Conservation (phyloP, 164 flowering plant genomes). For the Amborella trichopoda region DNA sequence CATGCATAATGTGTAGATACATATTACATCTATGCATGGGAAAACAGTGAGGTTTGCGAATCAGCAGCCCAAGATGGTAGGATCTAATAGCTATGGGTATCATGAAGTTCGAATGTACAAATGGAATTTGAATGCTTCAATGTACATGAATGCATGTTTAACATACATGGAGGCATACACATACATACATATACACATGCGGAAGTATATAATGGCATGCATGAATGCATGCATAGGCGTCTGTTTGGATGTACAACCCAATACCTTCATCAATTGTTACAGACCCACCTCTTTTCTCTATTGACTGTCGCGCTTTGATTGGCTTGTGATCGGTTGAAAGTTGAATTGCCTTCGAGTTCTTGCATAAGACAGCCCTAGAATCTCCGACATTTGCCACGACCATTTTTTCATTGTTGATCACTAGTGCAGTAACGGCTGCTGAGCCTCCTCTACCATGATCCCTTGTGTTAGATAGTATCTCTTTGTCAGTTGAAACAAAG, state of each 20-base stretch:
- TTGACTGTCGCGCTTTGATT: conserved; percentile 31
- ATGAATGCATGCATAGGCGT: neutral
- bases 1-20: too few relatives aligned
- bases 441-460: conserved; percentile 72
- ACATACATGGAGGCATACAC: neutral
- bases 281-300: conserved; percentile 70
- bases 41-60: too few relatives aligned
- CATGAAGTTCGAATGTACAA: too few relatives aligned
- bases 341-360: conserved; percentile 61
- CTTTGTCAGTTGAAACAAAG: conserved; percentile 44
- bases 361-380: conserved; percentile 73
- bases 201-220: neutral
- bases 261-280: conserved; percentile 64
- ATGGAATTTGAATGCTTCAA: too few relatives aligned
- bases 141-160: neutral
- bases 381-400: conserved; percentile 88
- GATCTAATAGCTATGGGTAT: too few relatives aligned
- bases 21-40: too few relatives aligned
- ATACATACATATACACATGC: neutral
- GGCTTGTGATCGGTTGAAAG: conserved; percentile 86
- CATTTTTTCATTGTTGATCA: conserved; percentile 55
- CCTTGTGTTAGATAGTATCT: conserved; percentile 35
- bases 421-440: conserved; percentile 83
- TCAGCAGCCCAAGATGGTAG: too few relatives aligned
- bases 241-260: neutral